Percentiles rank a stretch among this genome's conserved stretches.
phyloP scores from a whole-genome alignment of 441 rosid species.

The Croton setiger region DNA sequence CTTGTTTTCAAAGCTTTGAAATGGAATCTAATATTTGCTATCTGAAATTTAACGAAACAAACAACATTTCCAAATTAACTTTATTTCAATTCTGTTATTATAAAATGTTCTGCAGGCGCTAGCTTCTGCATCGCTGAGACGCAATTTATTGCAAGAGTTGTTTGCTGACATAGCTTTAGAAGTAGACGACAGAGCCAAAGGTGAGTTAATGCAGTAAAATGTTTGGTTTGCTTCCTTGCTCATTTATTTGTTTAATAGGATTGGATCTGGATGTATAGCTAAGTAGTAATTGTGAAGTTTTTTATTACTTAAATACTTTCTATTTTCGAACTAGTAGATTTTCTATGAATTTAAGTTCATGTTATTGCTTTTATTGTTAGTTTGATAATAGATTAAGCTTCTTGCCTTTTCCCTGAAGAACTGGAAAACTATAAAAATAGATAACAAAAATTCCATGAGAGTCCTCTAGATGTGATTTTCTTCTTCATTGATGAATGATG shows the following conservation, averaged over 20 bases:
- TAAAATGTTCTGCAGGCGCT: constrained; percentile 48
- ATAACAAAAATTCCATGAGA: too few species aligned
- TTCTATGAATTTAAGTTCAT: too few species aligned
- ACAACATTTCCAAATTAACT: not conserved
- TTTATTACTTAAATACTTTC: too few species aligned
- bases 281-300: too few species aligned
- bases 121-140: constrained; percentile 78
- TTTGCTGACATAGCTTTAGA: constrained; percentile 94
- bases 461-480: not conserved
- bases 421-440: too few species aligned
- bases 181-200: constrained; percentile 91
- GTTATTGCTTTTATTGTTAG: too few species aligned
- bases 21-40: not conserved
- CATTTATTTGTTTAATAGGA: not conserved
- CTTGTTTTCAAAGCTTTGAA: not conserved
- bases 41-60: not conserved
- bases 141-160: constrained; percentile 74
- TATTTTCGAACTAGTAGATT: too few species aligned
- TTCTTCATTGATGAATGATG: not conserved
- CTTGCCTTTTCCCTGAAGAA: too few species aligned
- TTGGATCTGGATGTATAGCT: not conserved
- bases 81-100: not conserved
- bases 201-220: constrained; percentile 32
- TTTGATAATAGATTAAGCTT: too few species aligned
- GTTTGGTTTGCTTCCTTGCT: not conserved